phyloP scores from a whole-genome alignment of 140 eudicot species.

The Oenanthe javanica region DNA sequence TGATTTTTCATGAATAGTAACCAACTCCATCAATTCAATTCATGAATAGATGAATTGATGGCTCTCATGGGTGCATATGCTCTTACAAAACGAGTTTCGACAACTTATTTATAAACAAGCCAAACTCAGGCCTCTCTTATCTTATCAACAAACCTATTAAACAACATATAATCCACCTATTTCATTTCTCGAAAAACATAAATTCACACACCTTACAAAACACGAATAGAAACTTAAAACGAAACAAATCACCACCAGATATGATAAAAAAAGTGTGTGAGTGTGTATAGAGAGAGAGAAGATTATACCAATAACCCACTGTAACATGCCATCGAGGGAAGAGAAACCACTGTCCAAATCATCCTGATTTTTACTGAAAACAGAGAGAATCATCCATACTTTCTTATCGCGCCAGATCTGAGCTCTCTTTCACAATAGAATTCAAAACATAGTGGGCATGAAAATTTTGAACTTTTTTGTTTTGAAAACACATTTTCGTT shows the following conservation, averaged over 20 bases:
- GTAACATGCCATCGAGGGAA: slow-evolving; percentile 94
- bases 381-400: slow-evolving; percentile 35
- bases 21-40: too few relatives aligned
- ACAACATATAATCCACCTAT: neutral
- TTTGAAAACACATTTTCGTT: too few relatives aligned
- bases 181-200: neutral
- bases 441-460: too few relatives aligned
- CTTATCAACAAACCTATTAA: neutral
- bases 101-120: neutral
- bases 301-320: slow-evolving; percentile 83
- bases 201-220: neutral
- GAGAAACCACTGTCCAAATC: slow-evolving; percentile 89
- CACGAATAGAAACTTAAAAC: too few relatives aligned
- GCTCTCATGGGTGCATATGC: too few relatives aligned
- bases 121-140: neutral
- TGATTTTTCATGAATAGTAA: too few relatives aligned
- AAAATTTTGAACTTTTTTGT: too few relatives aligned
- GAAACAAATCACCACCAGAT: too few relatives aligned
- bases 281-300: neutral
- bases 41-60: too few relatives aligned
- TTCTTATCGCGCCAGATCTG: slow-evolving; percentile 7
- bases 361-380: slow-evolving; percentile 28
- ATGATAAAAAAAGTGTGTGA: neutral
- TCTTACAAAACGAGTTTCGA: neutral
- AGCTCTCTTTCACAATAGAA: neutral